These are phyloP conservation scores for Somion occarium DNA, from an alignment of 1,284 basidiomycete genomes.

Conservation along the genomic window DNA sequence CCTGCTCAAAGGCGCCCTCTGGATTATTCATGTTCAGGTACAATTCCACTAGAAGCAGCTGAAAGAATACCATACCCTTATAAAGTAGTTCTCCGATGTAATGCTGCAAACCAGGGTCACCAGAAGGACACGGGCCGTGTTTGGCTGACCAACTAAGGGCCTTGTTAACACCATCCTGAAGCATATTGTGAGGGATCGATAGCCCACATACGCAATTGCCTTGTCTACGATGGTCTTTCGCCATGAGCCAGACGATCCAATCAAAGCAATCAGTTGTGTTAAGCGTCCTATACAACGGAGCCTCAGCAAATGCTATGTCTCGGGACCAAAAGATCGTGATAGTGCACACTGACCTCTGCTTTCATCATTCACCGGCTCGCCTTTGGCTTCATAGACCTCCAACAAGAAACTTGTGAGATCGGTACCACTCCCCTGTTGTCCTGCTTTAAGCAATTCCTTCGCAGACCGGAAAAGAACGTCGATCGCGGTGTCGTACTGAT, in stretches of 20 bases:
- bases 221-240: slow-evolving; percentile 77
- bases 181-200: neutral
- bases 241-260: slow-evolving; percentile 72
- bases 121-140: slow-evolving; percentile 70
- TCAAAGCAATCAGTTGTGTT: slow-evolving; percentile 78
- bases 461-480: slow-evolving; percentile 86
- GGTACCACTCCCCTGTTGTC: slow-evolving; percentile 83
- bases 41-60: neutral
- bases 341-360: slow-evolving; percentile 58
- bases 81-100: slow-evolving; percentile 85
- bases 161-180: neutral
- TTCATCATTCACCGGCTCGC: slow-evolving; percentile 63
- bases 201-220: slow-evolving; percentile 60
- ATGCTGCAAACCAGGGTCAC: slow-evolving; percentile 81
- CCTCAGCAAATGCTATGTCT: neutral
- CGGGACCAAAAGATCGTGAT: neutral
- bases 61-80: slow-evolving; percentile 58
- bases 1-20: slow-evolving; percentile 74
- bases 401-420: slow-evolving; percentile 78
- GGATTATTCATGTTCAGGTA: neutral
- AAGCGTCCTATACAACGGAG: slow-evolving; percentile 49
- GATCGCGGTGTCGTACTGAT: slow-evolving; percentile 77
- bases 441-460: slow-evolving; percentile 78
- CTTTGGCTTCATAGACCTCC: slow-evolving; percentile 75
- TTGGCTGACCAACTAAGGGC: slow-evolving; percentile 74